Percentiles rank a stretch among this genome's conserved stretches.
These are phyloP conservation scores for Phytophthora europaea DNA, from an alignment of 352 stramenopile genomes.

Conservation along the genomic window DNA sequence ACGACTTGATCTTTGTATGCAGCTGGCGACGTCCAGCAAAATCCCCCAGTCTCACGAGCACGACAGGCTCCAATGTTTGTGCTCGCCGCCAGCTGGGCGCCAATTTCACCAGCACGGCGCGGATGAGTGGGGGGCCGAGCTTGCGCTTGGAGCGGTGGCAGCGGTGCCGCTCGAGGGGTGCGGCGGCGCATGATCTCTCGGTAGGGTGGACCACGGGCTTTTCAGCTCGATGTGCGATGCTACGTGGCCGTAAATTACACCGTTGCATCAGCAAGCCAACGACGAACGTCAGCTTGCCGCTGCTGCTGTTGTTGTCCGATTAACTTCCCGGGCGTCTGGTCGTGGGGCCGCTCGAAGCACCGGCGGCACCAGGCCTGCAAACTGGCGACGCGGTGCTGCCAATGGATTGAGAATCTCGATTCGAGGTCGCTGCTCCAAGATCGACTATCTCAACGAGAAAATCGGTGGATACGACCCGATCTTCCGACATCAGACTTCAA, in stretches of 20 bases:
- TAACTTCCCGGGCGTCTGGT: constrained; percentile 3
- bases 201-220: background rate
- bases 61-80: constrained; percentile 10
- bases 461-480: constrained; percentile 2
- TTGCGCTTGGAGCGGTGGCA: background rate
- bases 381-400: background rate
- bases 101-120: constrained; percentile 2
- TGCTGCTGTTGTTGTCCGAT: constrained; percentile 7
- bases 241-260: background rate
- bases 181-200: background rate
- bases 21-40: background rate
- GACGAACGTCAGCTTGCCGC: background rate
- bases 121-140: constrained; percentile 15
- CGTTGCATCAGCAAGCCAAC: background rate
- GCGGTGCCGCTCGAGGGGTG: background rate
- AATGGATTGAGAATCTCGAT: background rate
- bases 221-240: background rate
- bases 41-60: constrained; percentile 1
- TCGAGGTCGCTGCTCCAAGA: background rate
- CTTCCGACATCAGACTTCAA: constrained; percentile 12
- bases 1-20: constrained; percentile 16
- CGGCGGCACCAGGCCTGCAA: background rate
- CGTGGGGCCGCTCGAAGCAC: background rate
- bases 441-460: constrained; percentile 16
- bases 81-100: constrained; percentile 7